Evolutionary conservation across 2,329 filamentous ascomycete genomes (phyloP), one percentile per base, ranked within the genome.

Genomic region (Ophiostoma quercus): DNA sequence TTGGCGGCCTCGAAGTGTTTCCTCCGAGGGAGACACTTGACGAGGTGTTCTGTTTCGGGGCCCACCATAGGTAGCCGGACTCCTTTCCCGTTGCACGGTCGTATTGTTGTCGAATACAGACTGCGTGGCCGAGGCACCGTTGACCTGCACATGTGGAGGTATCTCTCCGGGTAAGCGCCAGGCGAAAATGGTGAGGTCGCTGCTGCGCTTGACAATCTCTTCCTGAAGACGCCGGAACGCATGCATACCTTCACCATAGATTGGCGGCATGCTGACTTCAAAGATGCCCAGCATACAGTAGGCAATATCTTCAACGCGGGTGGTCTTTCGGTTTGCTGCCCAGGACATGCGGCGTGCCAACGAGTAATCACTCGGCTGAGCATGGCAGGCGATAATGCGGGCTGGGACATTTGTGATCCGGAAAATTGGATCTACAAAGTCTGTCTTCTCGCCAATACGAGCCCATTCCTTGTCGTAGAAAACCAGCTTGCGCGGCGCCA

Each of bases 401-500:
- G 3, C 2, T 5, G 57, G 25, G 11, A 62, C 57, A 7, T 62
- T 62, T 32, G 57, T 62, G n/a, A 29, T 32, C 4, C 14, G 12
- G 2, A 6, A 62, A 25, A 62, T 62, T 12, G 9, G 12, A 3
- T 34, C 25, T 1, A 62, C 25, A 32, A 62, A 62, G 1, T 34
- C 22, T 1, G 7, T 1, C 57, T 62, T 62, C 12, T 62, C 57
- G 1, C 77, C 78, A 1, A 78, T 69, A 1, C 57, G 69, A 0
- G 41, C n/a, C 79, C 78, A 80, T 1, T 68, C 66, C 0, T 19
- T 14, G 51, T 76, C 73, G 72, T 75, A 79, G 70, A 81, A 80
- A 2, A 71, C 22, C 0, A 79, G 22, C 0, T 71, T 60, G 1
- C 22, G 29, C 1, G 78, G 78, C 0, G 79, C 90, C 5, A 92